phyloP scores from a whole-genome alignment of 495 filamentous ascomycete genomes.

The Penicillium flavigenum region DNA sequence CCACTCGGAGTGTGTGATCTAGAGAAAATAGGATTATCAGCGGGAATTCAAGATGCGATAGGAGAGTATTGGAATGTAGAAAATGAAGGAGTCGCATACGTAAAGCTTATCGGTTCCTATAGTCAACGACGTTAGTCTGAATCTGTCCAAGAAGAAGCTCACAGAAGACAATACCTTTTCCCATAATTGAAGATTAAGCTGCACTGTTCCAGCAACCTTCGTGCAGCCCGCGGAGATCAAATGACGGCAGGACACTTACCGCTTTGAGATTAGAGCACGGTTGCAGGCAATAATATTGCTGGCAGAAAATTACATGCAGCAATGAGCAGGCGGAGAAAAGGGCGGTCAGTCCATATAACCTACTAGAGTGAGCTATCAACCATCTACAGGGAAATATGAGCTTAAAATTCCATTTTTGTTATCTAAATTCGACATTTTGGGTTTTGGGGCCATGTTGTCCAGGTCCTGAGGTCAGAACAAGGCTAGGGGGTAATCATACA shows the following conservation, averaged over 20 bases:
- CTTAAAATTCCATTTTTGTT: neutral
- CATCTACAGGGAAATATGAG: neutral
- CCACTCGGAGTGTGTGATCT: slow-evolving; percentile 96
- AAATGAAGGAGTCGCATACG: slow-evolving; percentile 40
- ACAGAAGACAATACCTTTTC: slow-evolving; percentile 50
- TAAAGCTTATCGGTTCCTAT: slow-evolving; percentile 74
- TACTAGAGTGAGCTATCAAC: neutral
- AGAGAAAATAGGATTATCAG: slow-evolving; percentile 18
- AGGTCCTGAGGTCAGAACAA: slow-evolving; percentile 1
- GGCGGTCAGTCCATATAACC: too few species aligned
- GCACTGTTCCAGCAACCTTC: slow-evolving; percentile 8
- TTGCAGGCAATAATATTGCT: neutral
- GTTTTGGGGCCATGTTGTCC: neutral
- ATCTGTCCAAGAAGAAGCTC: neutral
- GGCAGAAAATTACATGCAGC: too few species aligned
- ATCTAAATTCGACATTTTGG: neutral
- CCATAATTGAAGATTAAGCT: slow-evolving; percentile 42
- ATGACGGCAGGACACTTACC: slow-evolving; percentile 22
- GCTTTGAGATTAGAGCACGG: slow-evolving; percentile 19
- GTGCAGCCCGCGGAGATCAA: slow-evolving; percentile 3
- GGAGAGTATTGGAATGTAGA: neutral
- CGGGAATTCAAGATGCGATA: slow-evolving; percentile 17
- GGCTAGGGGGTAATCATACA: slow-evolving; percentile 10
- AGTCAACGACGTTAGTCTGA: slow-evolving; percentile 14
- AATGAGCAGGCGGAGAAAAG: too few species aligned